These are phyloP conservation scores for Gryganskiella cystojenkinii DNA, from an alignment of 192 early-diverging fungal genomes.

Conservation along the genomic window DNA sequence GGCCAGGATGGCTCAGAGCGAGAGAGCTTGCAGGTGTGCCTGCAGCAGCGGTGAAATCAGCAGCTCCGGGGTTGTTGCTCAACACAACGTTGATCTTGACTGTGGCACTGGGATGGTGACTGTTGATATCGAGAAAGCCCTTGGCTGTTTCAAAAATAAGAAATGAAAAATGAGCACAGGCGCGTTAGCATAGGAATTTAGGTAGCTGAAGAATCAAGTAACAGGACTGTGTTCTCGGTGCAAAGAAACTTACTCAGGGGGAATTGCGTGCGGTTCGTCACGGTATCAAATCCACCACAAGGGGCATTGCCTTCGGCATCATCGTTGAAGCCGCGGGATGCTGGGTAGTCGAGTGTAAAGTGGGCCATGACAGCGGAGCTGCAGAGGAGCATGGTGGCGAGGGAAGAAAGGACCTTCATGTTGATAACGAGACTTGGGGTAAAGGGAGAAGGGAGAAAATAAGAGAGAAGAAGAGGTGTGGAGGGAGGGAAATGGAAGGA, in stretches of 20 bases:
- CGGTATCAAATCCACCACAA: conserved; percentile 60
- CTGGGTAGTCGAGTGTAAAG: conserved; percentile 58
- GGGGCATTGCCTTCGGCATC: conserved; percentile 56
- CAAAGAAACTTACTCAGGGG: conserved; percentile 57
- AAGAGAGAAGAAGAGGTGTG: not conserved
- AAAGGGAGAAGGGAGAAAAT: not conserved
- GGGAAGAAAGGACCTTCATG: conserved; percentile 31
- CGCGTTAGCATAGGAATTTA: no score
- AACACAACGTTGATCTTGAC: conserved; percentile 55
- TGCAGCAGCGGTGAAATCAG: conserved; percentile 50
- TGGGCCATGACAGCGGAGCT: conserved; percentile 57
- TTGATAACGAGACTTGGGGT: not conserved
- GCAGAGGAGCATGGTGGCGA: conserved; percentile 41
- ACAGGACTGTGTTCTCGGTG: no score
- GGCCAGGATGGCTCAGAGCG: conserved; percentile 41
- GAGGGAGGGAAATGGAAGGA: not conserved
- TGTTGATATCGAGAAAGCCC: conserved; percentile 58
- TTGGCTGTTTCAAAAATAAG: conserved; percentile 23
- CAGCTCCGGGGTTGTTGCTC: conserved; percentile 52
- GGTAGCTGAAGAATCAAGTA: no score
- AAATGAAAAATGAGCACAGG: no score
- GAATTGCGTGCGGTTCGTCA: conserved; percentile 51
- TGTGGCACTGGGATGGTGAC: conserved; percentile 50
- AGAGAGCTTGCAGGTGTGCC: conserved; percentile 23
- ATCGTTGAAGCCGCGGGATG: conserved; percentile 57